phyloP scores from a whole-genome alignment of 805 yeast species.

The Sugiyamaella floridensis region DNA sequence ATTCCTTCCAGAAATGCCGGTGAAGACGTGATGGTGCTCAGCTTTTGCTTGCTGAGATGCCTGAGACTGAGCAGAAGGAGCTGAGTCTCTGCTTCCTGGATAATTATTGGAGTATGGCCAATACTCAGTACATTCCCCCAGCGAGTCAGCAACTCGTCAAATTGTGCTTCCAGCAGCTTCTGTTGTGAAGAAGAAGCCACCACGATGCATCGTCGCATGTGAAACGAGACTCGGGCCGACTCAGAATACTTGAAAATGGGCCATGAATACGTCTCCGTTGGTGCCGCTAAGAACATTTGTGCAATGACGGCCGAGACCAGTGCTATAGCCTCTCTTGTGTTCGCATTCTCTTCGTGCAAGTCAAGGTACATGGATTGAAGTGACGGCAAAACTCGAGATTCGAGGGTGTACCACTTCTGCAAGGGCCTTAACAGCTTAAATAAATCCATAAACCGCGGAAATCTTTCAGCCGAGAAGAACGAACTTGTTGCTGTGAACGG shows the following conservation, averaged over 20 bases:
- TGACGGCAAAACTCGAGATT: slow-evolving; percentile 10
- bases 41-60: slow-evolving; percentile 4
- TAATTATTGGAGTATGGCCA: slow-evolving; percentile 34
- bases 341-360: neutral
- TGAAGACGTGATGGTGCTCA: slow-evolving; percentile 2
- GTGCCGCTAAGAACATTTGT: slow-evolving; percentile 14
- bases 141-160: slow-evolving; percentile 15
- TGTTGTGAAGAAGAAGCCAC: slow-evolving; percentile 1
- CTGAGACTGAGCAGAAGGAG: slow-evolving; percentile 34
- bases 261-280: neutral
- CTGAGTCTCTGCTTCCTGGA: slow-evolving; percentile 46
- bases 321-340: neutral
- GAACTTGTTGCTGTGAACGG: slow-evolving; percentile 11
- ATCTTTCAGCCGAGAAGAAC: slow-evolving; percentile 7
- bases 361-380: slow-evolving; percentile 3
- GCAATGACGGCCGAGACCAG: slow-evolving; percentile 10
- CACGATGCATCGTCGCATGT: slow-evolving; percentile 19
- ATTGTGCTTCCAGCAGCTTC: neutral
- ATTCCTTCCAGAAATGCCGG: slow-evolving; percentile 20
- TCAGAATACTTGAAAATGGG: slow-evolving; percentile 8
- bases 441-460: neutral
- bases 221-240: neutral
- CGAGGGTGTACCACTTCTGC: slow-evolving; percentile 10
- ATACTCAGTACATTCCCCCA: slow-evolving; percentile 37
- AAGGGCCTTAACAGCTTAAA: slow-evolving; percentile 9